These are phyloP conservation scores for Acanthamoeba pearcei DNA, from an alignment of 208 protist species.

Conservation along the genomic window DNA sequence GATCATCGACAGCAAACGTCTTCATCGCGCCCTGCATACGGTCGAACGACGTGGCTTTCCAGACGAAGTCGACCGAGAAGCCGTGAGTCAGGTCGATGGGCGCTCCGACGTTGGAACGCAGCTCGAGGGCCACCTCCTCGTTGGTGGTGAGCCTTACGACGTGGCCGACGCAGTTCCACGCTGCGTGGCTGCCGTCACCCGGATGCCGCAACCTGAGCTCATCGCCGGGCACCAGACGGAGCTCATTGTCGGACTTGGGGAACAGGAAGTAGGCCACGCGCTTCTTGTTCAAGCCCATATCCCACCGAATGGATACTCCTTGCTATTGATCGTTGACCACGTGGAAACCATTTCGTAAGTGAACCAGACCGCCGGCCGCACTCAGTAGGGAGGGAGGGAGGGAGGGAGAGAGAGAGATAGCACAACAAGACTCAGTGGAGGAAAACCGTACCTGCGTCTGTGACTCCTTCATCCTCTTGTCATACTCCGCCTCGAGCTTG, in stretches of 20 bases:
- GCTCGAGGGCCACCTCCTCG: conserved; percentile 90
- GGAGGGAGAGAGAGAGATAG: neutral
- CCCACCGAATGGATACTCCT: conserved; percentile 90
- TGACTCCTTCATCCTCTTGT: conserved; percentile 93
- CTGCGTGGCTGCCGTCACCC: conserved; percentile 77
- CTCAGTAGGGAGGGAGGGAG: neutral
- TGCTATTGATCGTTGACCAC: conserved; percentile 58
- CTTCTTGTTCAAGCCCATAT: conserved; percentile 91
- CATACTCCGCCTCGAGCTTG: conserved; percentile 94
- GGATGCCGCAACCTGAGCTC: conserved; percentile 90
- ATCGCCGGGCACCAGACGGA: conserved; percentile 93
- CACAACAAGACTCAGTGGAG: neutral
- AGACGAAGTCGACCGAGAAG: conserved; percentile 95
- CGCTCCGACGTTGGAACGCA: conserved; percentile 77
- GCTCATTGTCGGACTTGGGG: conserved; percentile 86
- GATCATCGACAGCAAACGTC: conserved; percentile 92
- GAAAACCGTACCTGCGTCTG: conserved; percentile 83
- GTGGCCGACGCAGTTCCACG: conserved; percentile 87
- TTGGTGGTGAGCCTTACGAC: conserved; percentile 84
- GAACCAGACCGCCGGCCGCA: neutral
- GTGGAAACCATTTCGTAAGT: neutral
- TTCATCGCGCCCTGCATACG: conserved; percentile 92
- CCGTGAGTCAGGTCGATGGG: conserved; percentile 78
- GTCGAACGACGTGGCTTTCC: conserved; percentile 94
- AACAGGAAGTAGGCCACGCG: conserved; percentile 90